Conservation (phyloP, 352 stramenopile species). For the Phytophthora tubulina region DNA sequence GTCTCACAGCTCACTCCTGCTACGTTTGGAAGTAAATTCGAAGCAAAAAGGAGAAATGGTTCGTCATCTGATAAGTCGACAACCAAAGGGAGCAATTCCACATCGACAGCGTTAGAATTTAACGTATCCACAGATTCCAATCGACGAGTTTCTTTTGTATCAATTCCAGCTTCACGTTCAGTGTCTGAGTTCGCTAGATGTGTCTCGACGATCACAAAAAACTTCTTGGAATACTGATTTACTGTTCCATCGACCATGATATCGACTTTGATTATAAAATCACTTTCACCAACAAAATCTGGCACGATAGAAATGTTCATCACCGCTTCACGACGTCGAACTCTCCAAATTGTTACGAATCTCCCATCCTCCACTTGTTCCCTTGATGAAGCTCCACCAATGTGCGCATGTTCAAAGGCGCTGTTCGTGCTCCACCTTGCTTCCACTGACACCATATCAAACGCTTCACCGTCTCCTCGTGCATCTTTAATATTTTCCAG, state of each 20-base stretch:
- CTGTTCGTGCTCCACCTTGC: constrained; percentile 21
- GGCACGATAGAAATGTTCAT: constrained; percentile 17
- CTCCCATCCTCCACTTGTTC: constrained; percentile 5
- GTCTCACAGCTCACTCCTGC: constrained; percentile 15
- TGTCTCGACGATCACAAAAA: constrained; percentile 1
- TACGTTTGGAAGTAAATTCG: constrained; percentile 4
- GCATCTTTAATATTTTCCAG: constrained; percentile 22
- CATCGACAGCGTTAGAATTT: neutral
- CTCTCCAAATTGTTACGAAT: constrained; percentile 34
- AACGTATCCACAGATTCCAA: neutral
- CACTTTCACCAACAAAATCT: constrained; percentile 16
- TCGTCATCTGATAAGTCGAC: constrained; percentile 14
- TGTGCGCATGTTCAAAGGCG: constrained; percentile 22
- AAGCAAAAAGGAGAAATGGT: constrained; percentile 19
- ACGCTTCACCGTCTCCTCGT: neutral
- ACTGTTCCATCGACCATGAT: constrained; percentile 10
- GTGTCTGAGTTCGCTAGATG: neutral
- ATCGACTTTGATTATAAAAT: constrained; percentile 23
- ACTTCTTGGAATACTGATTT: constrained; percentile 14
- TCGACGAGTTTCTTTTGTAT: neutral
- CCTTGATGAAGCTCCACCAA: constrained; percentile 25
- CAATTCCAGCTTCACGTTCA: neutral
- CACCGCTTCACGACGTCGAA: constrained; percentile 23
- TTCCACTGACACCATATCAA: constrained; percentile 34
- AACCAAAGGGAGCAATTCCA: constrained; percentile 13